Evolutionary conservation across 371 early-diverging fungal genomes (phyloP).

Genomic region (Phascolomyces articulosus): DNA sequence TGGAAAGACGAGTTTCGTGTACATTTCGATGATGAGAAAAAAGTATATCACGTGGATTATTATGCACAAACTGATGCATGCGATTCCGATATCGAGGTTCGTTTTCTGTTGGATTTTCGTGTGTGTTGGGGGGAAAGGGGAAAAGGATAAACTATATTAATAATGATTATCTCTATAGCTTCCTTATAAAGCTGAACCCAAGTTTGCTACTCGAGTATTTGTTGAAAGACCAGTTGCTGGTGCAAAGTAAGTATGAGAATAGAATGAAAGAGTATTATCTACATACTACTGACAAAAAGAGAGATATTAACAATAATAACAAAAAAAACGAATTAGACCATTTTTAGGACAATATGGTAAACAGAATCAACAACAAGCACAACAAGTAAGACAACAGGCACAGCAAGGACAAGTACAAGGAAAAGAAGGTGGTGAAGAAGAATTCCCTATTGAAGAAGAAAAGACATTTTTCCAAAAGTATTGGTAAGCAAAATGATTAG

Average conservation of each 20-base stretch:
- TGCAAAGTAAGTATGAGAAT: conserved; percentile 15
- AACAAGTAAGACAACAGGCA: background rate
- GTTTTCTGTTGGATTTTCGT: too few species aligned
- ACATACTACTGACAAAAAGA: too few species aligned
- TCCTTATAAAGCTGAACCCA: conserved; percentile 1
- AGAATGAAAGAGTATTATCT: too few species aligned
- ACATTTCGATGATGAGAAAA: conserved; percentile 21
- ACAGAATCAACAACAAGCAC: background rate
- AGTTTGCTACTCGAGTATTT: background rate
- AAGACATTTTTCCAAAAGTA: conserved; percentile 29
- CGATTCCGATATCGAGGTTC: background rate
- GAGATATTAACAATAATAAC: too few species aligned
- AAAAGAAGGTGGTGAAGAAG: conserved; percentile 9
- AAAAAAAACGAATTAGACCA: conserved; percentile 2
- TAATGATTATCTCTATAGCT: background rate
- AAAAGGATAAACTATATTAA: background rate
- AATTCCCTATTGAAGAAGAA: conserved; percentile 21
- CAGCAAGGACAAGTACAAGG: background rate
- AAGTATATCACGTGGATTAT: conserved; percentile 30
- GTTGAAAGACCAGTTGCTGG: conserved; percentile 7
- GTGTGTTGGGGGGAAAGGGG: too few species aligned
- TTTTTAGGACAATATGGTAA: conserved; percentile 6
- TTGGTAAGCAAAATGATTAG: conserved; percentile 12
- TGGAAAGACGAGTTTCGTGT: conserved; percentile 22
- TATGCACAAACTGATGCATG: conserved; percentile 12